These are phyloP conservation scores for Venustampulla echinocandica DNA, from an alignment of 495 filamentous ascomycete species.

Conservation along the genomic window DNA sequence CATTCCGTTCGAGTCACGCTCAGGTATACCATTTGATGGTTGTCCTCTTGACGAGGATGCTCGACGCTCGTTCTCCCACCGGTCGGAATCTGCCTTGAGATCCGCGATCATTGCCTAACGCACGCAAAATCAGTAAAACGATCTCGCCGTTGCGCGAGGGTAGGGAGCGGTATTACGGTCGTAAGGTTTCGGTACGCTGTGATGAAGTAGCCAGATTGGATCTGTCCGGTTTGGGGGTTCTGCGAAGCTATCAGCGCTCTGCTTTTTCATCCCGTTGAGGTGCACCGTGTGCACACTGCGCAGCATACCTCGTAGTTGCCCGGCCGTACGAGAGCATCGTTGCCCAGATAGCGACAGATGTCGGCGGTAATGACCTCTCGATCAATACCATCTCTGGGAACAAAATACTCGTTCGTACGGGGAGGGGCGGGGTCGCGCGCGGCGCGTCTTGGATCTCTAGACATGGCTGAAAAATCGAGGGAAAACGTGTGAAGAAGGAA, in stretches of 20 bases:
- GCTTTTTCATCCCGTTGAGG: not conserved
- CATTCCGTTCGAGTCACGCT: conserved; percentile 41
- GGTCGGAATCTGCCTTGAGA: conserved; percentile 69
- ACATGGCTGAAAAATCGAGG: conserved; percentile 12
- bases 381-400: conserved; percentile 82
- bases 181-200: conserved; percentile 82
- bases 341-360: conserved; percentile 88
- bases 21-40: conserved; percentile 49
- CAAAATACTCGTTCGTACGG: conserved; percentile 77
- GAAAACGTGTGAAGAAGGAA: conserved; percentile 25
- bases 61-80: conserved; percentile 68
- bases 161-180: conserved; percentile 49
- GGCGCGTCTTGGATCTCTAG: conserved; percentile 35
- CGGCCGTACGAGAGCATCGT: conserved; percentile 82
- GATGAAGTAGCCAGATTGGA: conserved; percentile 70
- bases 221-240: conserved; percentile 36
- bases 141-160: not conserved
- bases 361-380: conserved; percentile 91
- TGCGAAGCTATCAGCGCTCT: conserved; percentile 7
- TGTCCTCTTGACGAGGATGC: conserved; percentile 36
- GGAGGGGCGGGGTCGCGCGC: conserved; percentile 25
- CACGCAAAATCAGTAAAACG: conserved; percentile 10
- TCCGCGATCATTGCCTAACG: conserved; percentile 79
- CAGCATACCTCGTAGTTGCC: conserved; percentile 68
- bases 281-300: not conserved